Base-by-base conservation (phyloP, 345 rosid species). In the Carallia pectinifolia region DNA sequence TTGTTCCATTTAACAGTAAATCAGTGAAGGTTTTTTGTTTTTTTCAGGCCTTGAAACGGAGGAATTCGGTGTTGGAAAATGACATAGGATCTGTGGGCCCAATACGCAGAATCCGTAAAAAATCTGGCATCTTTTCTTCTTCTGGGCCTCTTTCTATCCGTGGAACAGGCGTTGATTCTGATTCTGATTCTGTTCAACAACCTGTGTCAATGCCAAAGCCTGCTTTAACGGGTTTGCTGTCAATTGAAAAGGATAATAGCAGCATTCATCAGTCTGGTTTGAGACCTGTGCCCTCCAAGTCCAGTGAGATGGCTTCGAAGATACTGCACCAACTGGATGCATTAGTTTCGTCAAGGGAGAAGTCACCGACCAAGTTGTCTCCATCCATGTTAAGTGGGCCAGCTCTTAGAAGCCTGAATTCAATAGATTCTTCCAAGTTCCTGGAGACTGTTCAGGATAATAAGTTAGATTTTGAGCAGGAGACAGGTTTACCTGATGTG, bases 41-140 rank as follows among this genome's bases (percentile, higher is more conserved):
- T 62, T 68, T 77, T 80, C 81, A 96, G 99, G 80, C 80, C 74
- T 79, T 85, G 60, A 92, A 96, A 74, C 85, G 95, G 61, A 78
- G 94, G 81, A 89, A 88, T 78, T 86, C 94, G 33, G 88, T 85
- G 50, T 80, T 96, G 38, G 95, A 96, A 64, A 84, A 75, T 86
- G 96, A 84, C 79, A 81, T 89, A 7, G 90, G 93, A 56, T 84
- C 93, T 72, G 80, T 81, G 69, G 97, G 96, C 58, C 91, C 98
- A 71, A 83, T 92, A 70, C 92, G 98, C 38, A 88, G 98, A 77
- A 89, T 89, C 72, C 92, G 98, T 44, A 97, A 92, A 73, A 95
- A 95, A 70, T 83, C 96, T 40, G 89, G 83, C 73, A 82, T 89
- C 63, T 67, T 82, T 66, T 79, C 86, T 67, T 69, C 78, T 69